Base-by-base conservation (phyloP, 345 rosid genomes). In the Camelina sativa region DNA sequence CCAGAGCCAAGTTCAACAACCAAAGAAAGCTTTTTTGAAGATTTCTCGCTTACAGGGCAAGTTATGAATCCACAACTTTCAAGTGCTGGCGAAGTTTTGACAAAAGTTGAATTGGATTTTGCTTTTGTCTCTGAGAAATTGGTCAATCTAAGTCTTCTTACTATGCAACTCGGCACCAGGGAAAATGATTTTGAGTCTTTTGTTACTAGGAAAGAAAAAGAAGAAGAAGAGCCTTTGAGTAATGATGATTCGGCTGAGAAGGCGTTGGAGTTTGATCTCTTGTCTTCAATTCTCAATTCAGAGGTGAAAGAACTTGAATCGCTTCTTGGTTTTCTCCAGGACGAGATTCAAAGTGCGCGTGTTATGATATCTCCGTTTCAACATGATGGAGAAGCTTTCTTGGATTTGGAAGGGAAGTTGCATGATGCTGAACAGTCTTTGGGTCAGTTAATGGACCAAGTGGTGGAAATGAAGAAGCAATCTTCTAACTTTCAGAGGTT, bases 91-190 rank as follows among this genome's bases (percentile, higher is more conserved):
- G 84, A 82, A 69, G 67, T 87, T 74, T 54, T 95, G 62, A 86
- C 83, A 0, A 83, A 85, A 77, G 66, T 89, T 62, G 91, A 95
- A 78, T 82, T 89, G 69, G 90, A 89, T 83, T 75, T 89, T 73
- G 91, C 94, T 15, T 82, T 90, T 69, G 66, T 84, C 80, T 84
- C 92, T 0, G 96, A 95, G 89, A 95, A 89, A 79, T 77, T 90
- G 53, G 84, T 83, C 61, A 92, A 95, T 82, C 76, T 95, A 16
- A 84, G 75, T 63, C 69, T 90, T 76, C 90, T 95, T 62, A 85
- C 81, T 80, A 89, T 92, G 99, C 86, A 80, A 64, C 84, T 89
- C 62, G 93, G 85, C 3, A 79, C 84, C 13, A 89, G 85, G 82
- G 99, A 92, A 80, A 72, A 69, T 65, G 96, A 92, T 41, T 82